phyloP scores from a whole-genome alignment of 768 basidiomycete species.

The Lentinula sp. region DNA sequence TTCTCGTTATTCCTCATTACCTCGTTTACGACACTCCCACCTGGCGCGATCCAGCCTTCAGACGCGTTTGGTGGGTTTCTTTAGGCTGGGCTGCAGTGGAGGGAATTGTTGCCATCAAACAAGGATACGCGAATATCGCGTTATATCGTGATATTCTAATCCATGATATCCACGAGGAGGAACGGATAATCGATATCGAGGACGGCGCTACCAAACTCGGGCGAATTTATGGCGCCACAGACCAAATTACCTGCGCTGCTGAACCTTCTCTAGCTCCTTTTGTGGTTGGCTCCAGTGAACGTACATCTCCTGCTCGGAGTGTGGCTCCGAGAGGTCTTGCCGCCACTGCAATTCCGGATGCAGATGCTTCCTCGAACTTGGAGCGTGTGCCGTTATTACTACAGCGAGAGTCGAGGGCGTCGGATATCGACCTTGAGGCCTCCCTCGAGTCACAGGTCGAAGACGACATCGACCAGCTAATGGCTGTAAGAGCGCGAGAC shows the following conservation, averaged over 20 bases:
- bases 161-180: constrained; percentile 10
- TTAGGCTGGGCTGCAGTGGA: constrained; percentile 73
- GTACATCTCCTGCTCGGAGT: background rate
- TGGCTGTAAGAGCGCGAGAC: constrained; percentile 58
- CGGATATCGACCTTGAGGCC: background rate
- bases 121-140: constrained; percentile 64
- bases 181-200: background rate
- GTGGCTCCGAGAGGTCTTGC: background rate
- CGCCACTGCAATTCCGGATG: background rate
- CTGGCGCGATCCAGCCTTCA: constrained; percentile 54
- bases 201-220: constrained; percentile 1
- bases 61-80: constrained; percentile 71
- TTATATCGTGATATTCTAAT: constrained; percentile 70
- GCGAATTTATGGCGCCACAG: background rate
- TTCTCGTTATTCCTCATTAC: constrained; percentile 38
- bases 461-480: constrained; percentile 58
- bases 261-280: background rate
- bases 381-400: background rate
- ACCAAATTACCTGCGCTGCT: background rate
- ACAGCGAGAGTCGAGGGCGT: background rate
- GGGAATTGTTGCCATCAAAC: constrained; percentile 54
- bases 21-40: constrained; percentile 39
- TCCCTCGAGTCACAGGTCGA: constrained; percentile 42
- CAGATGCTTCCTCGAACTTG: background rate
- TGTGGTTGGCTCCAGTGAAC: background rate